Evolutionary conservation across 78 protist species (phyloP), one percentile per base, ranked within the genome.

Genomic region (Dictyostelium capitatum): DNA sequence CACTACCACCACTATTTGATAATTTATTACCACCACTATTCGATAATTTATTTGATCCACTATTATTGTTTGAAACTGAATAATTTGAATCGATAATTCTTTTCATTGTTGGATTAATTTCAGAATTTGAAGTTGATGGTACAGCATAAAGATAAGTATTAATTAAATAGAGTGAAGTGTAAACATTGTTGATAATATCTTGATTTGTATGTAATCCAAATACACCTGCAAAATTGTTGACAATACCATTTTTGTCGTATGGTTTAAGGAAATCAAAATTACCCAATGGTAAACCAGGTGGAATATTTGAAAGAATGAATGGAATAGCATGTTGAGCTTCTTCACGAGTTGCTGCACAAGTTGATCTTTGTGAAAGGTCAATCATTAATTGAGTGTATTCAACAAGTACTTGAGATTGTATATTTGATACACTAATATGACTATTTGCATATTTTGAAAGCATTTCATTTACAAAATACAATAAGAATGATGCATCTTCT

Each of bases 71-170:
- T 7, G 89, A 11, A 11, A 62, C n/a, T 62, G 70, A 62, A 51
- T 82, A 73, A 20, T 85, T 80, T 20, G 14, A 32, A 7, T 85
- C 92, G 1, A 85, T 59, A 1, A 57, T 32, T 20, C 11, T 17
- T 30, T 59, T 85, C 92, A 85, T 85, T 62, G 57, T 43, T 37
- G 65, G 62, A 30, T 83, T 83, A 20, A 72, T 4, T 37, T n/a
- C 62, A 17, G 75, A 30, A 17, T 32, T 67, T 14, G 91, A 72
- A 32, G 75, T 53, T 20, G 80, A n/a, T 4, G 92, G 92, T 6
- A 85, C 78, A 7, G 83, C 92, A 75, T 73, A 85, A 17, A 85
- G 80, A 47, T 74, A 85, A n/a, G 92, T 74, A 47, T 85, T 85
- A 54, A 85, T 75, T 8, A 85, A 30, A 28, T 85, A 85, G 37